Conservation (phyloP, 2,329 filamentous ascomycete species). For the Rhytidhysteron rufulum region DNA sequence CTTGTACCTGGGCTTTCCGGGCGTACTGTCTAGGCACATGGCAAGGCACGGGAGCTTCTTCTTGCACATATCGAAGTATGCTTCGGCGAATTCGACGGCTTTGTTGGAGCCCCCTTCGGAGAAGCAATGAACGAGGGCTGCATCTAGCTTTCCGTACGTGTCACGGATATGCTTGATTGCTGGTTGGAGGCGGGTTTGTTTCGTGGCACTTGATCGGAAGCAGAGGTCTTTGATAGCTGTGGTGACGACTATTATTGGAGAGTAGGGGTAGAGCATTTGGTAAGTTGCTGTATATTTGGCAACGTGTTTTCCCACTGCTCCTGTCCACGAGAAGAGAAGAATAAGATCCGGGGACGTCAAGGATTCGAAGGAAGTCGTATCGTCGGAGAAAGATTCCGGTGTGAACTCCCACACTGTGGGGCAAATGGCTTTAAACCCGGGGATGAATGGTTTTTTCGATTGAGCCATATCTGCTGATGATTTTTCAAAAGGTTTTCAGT, state of each 20-base stretch:
- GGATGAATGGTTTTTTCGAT: neutral
- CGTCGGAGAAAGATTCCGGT: neutral
- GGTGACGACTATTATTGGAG: conserved; percentile 27
- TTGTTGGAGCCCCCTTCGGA: conserved; percentile 35
- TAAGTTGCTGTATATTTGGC: conserved; percentile 34
- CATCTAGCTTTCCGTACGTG: conserved; percentile 9
- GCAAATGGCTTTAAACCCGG: neutral
- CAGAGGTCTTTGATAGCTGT: conserved; percentile 29
- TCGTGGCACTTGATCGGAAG: conserved; percentile 10
- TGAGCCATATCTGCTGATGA: no score
- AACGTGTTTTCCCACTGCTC: conserved; percentile 31
- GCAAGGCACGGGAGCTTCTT: conserved; percentile 22
- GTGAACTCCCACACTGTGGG: neutral
- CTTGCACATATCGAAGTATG: conserved; percentile 20
- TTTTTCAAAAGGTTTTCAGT: no score
- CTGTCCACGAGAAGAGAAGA: conserved; percentile 33
- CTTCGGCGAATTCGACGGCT: conserved; percentile 27
- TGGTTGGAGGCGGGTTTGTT: conserved; percentile 17
- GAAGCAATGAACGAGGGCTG: conserved; percentile 30
- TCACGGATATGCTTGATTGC: conserved; percentile 14
- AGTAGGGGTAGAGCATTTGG: conserved; percentile 24
- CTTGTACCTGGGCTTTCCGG: conserved; percentile 29
- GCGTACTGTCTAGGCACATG: conserved; percentile 31
- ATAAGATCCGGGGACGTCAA: conserved; percentile 13
- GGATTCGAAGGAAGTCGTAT: neutral